Conservation (phyloP, 208 protist species). For the Crithidia brevicula region DNA sequence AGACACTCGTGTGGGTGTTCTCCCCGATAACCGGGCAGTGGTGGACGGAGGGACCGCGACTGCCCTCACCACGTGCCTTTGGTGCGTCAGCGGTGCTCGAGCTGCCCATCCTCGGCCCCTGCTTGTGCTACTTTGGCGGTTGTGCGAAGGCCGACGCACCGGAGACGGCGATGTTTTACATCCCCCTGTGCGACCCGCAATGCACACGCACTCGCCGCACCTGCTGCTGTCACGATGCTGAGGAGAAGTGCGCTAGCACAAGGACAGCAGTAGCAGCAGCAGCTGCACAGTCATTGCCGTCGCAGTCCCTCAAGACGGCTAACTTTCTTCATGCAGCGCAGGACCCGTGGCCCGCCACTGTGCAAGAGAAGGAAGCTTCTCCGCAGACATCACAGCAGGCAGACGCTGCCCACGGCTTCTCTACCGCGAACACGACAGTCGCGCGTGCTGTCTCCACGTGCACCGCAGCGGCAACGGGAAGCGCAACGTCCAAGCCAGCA, state of each 20-base stretch:
- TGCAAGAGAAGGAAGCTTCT: not conserved
- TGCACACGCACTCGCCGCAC: no score
- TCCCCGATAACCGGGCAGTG: constrained; percentile 36
- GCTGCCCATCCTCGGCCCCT: constrained; percentile 38
- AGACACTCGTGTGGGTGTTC: constrained; percentile 58
- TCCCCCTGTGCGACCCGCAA: constrained; percentile 30
- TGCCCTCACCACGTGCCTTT: constrained; percentile 52
- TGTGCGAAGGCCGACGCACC: constrained; percentile 41
- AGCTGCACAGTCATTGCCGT: not conserved
- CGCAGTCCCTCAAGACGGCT: not conserved
- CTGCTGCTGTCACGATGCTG: no score
- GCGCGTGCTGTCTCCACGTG: not conserved
- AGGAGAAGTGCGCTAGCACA: not conserved
- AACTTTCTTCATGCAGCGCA: constrained; percentile 6
- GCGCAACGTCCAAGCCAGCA: no score
- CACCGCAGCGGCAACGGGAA: not conserved
- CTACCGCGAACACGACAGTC: not conserved
- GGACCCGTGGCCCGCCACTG: constrained; percentile 4
- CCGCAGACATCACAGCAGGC: not conserved
- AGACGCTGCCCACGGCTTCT: not conserved
- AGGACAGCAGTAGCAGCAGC: not conserved
- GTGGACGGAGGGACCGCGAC: constrained; percentile 25
- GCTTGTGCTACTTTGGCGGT: constrained; percentile 59
- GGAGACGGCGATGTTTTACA: constrained; percentile 59
- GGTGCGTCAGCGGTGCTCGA: constrained; percentile 39